Evolutionary conservation across 2,329 filamentous ascomycete species (phyloP), one percentile per base, ranked within the genome.

Genomic region (Neonectria sp.): DNA sequence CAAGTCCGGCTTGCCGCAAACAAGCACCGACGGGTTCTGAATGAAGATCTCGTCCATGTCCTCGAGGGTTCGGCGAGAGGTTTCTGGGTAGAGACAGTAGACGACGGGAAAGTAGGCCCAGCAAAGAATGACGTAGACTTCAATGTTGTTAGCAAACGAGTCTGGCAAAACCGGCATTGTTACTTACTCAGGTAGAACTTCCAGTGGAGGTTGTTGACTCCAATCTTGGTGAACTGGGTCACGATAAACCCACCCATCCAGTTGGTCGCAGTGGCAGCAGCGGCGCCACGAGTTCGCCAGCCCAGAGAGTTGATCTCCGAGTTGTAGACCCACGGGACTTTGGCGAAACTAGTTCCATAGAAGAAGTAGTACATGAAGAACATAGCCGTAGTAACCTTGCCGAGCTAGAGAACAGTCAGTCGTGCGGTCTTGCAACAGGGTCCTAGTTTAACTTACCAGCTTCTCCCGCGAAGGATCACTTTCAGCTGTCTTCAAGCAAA

Each of bases 1-100:
- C 56, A 82, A 68, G 17, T 72, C 72, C 5, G 70, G 65, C 58
- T 80, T 78, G 29, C 76, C 72, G 35, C 75, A 82, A 15, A 83
- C 80, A 37, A 82, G 71, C 15, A 77, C 48, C 15, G 71, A 71
- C 1, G 75, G 75, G 48, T 77, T 73, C 37, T 73, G 73, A 40
- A 77, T 77, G 65, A 82, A 83, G 46, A 83, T 82, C 62, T 82
- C 76, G 67, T 86, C 84, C 74, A 86, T 85, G 51, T 86, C 84
- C 71, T 87, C 85, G 7, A 87, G 78, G 0, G 84, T 82, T 11
- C 81, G 78, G 53, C 83, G 78, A 6, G 82, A 75, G 2, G 85
- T 87, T 71, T 87, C 85, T 0, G 84, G 85, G 62, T 87, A 86
- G 51, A 88, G 80, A 65, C 85, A 79, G 72, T 84, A 87, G 6